Conservation (phyloP, 1,284 basidiomycete species). For the Irpex sp. region DNA sequence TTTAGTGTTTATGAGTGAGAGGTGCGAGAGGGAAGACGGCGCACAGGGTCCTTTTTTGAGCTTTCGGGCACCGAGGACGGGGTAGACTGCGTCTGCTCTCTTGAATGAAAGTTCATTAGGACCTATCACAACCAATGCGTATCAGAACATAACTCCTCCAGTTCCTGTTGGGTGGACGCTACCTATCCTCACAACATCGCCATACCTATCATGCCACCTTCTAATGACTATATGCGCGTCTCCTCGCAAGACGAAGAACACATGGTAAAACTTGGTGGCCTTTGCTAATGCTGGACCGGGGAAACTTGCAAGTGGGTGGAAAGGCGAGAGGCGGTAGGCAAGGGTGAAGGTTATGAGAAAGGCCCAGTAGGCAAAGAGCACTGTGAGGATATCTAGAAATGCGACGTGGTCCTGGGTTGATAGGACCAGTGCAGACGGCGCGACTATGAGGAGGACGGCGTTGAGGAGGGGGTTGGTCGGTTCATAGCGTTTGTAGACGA, state of each 20-base stretch:
- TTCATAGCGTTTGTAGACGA: slow-evolving; percentile 5
- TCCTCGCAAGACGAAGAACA: slow-evolving; percentile 5
- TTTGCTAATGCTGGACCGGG: slow-evolving; percentile 7
- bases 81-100: slow-evolving; percentile 9
- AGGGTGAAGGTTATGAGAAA: background rate
- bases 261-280: slow-evolving; percentile 14
- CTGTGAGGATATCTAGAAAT: background rate
- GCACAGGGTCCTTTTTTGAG: slow-evolving; percentile 14
- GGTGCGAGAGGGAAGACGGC: too few relatives aligned
- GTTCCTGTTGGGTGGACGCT: background rate
- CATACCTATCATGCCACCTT: slow-evolving; percentile 14
- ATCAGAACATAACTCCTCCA: background rate
- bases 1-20: too few relatives aligned
- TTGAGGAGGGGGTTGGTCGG: background rate
- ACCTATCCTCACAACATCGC: slow-evolving; percentile 7
- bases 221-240: slow-evolving; percentile 9
- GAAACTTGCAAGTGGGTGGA: background rate
- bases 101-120: slow-evolving; percentile 19
- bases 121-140: background rate
- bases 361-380: background rate
- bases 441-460: background rate
- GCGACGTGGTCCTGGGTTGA: too few relatives aligned
- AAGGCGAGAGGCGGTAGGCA: background rate
- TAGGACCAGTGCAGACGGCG: background rate
- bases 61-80: slow-evolving; percentile 10